Percentiles rank a stretch among this genome's conserved stretches.
Conservation (phyloP, 2,329 filamentous ascomycete species). For the Cordyceps farinosa region DNA sequence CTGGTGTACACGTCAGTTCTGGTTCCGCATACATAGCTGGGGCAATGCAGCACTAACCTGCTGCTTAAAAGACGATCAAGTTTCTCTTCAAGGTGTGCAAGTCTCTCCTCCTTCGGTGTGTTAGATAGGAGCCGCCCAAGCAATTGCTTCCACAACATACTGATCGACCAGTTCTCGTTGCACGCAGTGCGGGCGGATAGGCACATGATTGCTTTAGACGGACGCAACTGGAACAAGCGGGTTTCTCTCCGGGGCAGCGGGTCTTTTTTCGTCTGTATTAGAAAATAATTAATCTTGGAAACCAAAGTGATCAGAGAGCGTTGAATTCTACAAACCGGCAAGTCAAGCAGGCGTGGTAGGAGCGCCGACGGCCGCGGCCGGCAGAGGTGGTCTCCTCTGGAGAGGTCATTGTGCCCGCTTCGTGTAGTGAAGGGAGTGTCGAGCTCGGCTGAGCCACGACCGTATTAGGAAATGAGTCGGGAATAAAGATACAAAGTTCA, state of each 20-base stretch:
- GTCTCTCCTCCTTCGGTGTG: conserved; percentile 42
- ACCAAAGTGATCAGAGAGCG: not conserved
- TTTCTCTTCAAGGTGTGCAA: conserved; percentile 51
- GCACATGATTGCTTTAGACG: conserved; percentile 46
- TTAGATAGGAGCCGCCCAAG: conserved; percentile 8
- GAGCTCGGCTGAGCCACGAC: not conserved
- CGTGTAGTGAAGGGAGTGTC: conserved; percentile 2
- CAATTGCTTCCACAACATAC: conserved; percentile 31
- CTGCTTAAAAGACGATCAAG: conserved; percentile 47
- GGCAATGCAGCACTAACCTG: conserved; percentile 21
- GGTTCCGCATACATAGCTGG: no score
- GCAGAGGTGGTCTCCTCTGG: conserved; percentile 29
- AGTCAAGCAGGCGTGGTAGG: conserved; percentile 43
- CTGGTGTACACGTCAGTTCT: conserved; percentile 1
- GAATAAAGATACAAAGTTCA: not conserved
- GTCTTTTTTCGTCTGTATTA: conserved; percentile 39
- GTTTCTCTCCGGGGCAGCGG: conserved; percentile 49
- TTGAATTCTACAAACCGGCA: conserved; percentile 39
- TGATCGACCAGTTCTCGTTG: conserved; percentile 40
- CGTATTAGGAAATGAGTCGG: not conserved
- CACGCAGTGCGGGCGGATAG: conserved; percentile 38
- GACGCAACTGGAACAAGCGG: conserved; percentile 48
- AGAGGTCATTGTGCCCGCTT: conserved; percentile 27
- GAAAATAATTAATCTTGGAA: not conserved
- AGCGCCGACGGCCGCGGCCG: conserved; percentile 36